Conservation (phyloP, 1,284 basidiomycete genomes). For the Meripilus lineatus region DNA sequence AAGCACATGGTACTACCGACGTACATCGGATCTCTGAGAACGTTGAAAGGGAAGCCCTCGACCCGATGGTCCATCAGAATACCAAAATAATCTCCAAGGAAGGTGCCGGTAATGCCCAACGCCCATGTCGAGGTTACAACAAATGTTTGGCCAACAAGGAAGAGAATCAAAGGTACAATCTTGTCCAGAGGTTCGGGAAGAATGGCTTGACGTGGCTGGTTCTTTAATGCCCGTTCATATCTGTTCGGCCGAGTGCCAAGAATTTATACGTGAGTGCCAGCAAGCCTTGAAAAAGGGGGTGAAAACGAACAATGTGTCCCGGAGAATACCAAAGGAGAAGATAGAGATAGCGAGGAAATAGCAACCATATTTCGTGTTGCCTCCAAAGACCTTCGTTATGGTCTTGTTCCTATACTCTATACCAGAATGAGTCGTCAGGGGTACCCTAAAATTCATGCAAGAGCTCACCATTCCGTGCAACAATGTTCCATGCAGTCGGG, state of each 20-base stretch:
- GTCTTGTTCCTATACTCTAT: conserved; percentile 86
- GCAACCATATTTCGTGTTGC: conserved; percentile 73
- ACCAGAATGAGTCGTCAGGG: neutral
- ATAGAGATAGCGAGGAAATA: conserved; percentile 92
- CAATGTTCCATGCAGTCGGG: conserved; percentile 93
- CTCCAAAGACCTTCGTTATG: conserved; percentile 77
- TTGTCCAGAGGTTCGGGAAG: conserved; percentile 58
- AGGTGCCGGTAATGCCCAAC: conserved; percentile 90
- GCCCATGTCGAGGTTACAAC: conserved; percentile 90
- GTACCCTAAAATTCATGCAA: conserved; percentile 4
- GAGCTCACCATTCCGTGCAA: conserved; percentile 83
- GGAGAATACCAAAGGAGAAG: conserved; percentile 80
- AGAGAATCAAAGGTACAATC: conserved; percentile 59
- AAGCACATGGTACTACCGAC: conserved; percentile 89
- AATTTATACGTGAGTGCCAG: conserved; percentile 1
- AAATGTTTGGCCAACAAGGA: conserved; percentile 72
- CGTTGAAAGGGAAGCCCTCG: conserved; percentile 93
- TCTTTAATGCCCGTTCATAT: conserved; percentile 65
- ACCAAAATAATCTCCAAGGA: conserved; percentile 98
- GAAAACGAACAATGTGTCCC: conserved; percentile 76
- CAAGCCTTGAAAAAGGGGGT: conserved; percentile 3
- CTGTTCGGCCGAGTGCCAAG: conserved; percentile 30
- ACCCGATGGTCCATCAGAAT: conserved; percentile 90
- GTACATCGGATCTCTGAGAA: conserved; percentile 94
- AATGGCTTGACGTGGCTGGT: conserved; percentile 62